Conservation (phyloP, 1,139 yeast genomes). For the Nakaseomyces kungkrabaensis region DNA sequence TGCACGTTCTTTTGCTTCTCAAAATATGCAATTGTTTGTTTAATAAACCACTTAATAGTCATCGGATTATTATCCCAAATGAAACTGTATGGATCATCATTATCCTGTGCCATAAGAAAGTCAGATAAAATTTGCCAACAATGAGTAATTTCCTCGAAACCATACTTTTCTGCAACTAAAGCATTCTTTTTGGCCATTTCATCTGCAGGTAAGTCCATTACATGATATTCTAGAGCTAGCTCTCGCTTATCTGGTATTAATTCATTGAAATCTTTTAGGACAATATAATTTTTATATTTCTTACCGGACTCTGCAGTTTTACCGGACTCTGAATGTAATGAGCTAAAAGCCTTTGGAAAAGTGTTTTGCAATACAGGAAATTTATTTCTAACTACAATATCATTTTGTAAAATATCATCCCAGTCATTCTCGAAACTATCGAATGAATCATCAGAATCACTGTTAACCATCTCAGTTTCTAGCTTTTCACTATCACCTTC, state of each 20-base stretch:
- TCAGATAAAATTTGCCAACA: conserved; percentile 62
- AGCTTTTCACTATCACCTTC: background rate
- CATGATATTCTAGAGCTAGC: conserved; percentile 65
- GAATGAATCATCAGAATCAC: conserved; percentile 30
- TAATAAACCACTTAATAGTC: conserved; percentile 68
- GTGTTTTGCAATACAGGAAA: conserved; percentile 26
- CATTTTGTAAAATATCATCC: conserved; percentile 34
- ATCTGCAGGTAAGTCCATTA: conserved; percentile 58
- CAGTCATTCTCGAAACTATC: conserved; percentile 33
- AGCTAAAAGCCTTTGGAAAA: conserved; percentile 19
- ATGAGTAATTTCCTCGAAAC: conserved; percentile 53
- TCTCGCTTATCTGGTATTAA: conserved; percentile 70
- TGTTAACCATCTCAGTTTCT: background rate
- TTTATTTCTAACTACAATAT: conserved; percentile 29
- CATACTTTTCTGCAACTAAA: conserved; percentile 57
- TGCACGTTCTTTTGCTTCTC: conserved; percentile 62
- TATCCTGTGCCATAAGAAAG: conserved; percentile 21
- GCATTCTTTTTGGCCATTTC: conserved; percentile 61
- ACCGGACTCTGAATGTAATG: conserved; percentile 22
- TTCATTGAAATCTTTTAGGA: conserved; percentile 55
- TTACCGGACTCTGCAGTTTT: conserved; percentile 21
- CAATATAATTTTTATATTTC: conserved; percentile 42
- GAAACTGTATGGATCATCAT: conserved; percentile 31
- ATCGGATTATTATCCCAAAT: conserved; percentile 80
- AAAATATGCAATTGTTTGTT: conserved; percentile 54